Evolutionary conservation across 2,329 filamentous ascomycete genomes (phyloP).

Genomic region (Xylariaceae sp.): DNA sequence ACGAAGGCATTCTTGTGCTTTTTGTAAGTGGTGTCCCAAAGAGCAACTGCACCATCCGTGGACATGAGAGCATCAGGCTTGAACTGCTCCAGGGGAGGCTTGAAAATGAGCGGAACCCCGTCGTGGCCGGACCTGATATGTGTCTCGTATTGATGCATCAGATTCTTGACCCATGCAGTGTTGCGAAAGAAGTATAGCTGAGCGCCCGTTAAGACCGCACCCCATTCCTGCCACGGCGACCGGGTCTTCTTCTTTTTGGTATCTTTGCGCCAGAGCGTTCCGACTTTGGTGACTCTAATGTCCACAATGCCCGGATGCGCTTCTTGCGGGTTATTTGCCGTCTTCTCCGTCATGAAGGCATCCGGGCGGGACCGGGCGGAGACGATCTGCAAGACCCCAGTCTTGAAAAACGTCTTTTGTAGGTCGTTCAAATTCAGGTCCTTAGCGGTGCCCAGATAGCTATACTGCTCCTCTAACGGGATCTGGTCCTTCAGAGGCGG

Average conservation of each 20-base stretch:
- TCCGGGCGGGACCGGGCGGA: slow-evolving; percentile 91
- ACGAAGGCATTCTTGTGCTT: slow-evolving; percentile 96
- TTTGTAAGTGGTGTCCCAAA: slow-evolving; percentile 84
- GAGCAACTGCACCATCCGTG: slow-evolving; percentile 86
- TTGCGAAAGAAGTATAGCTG: slow-evolving; percentile 97
- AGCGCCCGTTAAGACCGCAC: slow-evolving; percentile 92
- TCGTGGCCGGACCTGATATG: slow-evolving; percentile 79
- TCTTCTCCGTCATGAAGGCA: slow-evolving; percentile 89
- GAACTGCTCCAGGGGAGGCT: slow-evolving; percentile 86
- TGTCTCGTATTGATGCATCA: slow-evolving; percentile 85
- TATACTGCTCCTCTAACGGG: slow-evolving; percentile 88
- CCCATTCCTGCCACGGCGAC: slow-evolving; percentile 99
- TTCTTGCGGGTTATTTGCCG: slow-evolving; percentile 80
- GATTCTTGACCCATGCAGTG: slow-evolving; percentile 84
- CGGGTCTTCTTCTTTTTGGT: slow-evolving; percentile 89
- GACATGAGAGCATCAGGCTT: slow-evolving; percentile 94
- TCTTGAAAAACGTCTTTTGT: slow-evolving; percentile 87
- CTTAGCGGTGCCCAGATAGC: slow-evolving; percentile 77
- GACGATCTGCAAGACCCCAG: slow-evolving; percentile 90
- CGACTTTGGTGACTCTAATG: slow-evolving; percentile 96
- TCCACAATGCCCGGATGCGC: slow-evolving; percentile 92
- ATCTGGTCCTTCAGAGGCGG: slow-evolving; percentile 92
- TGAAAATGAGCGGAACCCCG: slow-evolving; percentile 81
- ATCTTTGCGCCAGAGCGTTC: slow-evolving; percentile 92
- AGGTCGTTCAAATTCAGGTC: slow-evolving; percentile 78